These are phyloP conservation scores for Selenicereus undatus DNA, from an alignment of 148 eudicot genomes.

Conservation along the genomic window DNA sequence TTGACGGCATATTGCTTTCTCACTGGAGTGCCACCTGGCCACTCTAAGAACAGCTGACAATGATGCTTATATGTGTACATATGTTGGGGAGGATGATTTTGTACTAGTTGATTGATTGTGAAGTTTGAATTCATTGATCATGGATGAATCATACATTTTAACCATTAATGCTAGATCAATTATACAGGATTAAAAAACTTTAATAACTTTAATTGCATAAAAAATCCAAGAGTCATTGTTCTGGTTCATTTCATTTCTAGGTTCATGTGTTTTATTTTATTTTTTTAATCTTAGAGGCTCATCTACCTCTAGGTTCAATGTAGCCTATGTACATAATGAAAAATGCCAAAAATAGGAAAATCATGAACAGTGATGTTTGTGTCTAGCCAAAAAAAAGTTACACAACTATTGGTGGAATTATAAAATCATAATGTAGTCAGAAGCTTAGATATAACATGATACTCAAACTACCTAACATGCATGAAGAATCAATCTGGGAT, in stretches of 20 bases:
- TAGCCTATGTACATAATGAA: not conserved
- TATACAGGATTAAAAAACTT: not conserved
- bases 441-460: too few relatives aligned
- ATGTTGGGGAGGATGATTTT: not conserved
- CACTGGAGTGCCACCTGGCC: not conserved
- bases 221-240: not conserved
- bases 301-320: not conserved
- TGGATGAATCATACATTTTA: not conserved
- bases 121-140: conserved; percentile 1
- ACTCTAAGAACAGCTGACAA: not conserved
- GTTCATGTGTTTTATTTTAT: not conserved
- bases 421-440: too few relatives aligned
- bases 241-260: not conserved
- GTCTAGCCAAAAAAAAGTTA: not conserved
- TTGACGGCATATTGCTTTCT: not conserved
- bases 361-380: not conserved
- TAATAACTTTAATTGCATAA: not conserved
- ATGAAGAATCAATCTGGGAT: too few relatives aligned
- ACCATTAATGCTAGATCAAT: not conserved
- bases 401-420: not conserved
- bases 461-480: too few relatives aligned
- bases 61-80: not conserved
- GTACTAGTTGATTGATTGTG: not conserved
- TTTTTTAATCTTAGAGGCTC: not conserved
- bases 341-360: too few relatives aligned